Base-by-base conservation (phyloP, 2,329 filamentous ascomycete species). In the Huntiella moniliformis region DNA sequence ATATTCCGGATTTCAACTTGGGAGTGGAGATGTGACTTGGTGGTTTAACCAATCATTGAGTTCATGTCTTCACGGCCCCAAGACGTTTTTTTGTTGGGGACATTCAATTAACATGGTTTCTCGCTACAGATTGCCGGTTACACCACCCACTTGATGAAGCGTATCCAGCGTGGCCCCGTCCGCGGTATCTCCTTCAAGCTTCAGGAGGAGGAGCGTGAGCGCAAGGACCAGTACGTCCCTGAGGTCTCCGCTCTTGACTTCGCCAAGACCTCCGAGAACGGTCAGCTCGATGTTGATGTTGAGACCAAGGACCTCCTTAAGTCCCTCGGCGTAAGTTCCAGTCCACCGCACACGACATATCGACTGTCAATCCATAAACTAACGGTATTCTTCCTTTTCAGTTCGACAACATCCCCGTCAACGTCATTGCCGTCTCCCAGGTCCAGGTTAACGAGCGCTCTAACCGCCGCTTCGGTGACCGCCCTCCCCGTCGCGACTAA, bases 111-210 rank as follows among this genome's bases (percentile, higher is more conserved):
- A 40, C 38, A 15, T 17, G 11, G 42, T 15, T 31, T 18, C 31
- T 41, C 5, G 28, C 34, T 51, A 45, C 56, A 88, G 84, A 92
- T 94, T 73, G 87, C 91, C 63, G 91, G 91, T 61, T 96, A 94
- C 79, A 94, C 88, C 61, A 96, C 91, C 57, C 86, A 93, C 66
- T 67, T 92, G 70, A 98, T 98, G 92, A 96, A 96, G 81, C 91
- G 91, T 70, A 98, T 98, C 61, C 91, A 96, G 77, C 86, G 91
- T 67, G 91, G 91, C 56, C 91, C 91, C 56, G 91, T 98, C 69
- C 92, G 91, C 61, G 91, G 91, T 75, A 98, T 98, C 72, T 98
- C 92, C 69, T 98, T 98, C 87, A 98, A 98, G 79, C 84, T 98
- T 52, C 91, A 98, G 74, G 91, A 98, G 75, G 91, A 98, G 76